Conservation (phyloP, 2,329 filamentous ascomycete species). For the Chrysoporthe cubensis region DNA sequence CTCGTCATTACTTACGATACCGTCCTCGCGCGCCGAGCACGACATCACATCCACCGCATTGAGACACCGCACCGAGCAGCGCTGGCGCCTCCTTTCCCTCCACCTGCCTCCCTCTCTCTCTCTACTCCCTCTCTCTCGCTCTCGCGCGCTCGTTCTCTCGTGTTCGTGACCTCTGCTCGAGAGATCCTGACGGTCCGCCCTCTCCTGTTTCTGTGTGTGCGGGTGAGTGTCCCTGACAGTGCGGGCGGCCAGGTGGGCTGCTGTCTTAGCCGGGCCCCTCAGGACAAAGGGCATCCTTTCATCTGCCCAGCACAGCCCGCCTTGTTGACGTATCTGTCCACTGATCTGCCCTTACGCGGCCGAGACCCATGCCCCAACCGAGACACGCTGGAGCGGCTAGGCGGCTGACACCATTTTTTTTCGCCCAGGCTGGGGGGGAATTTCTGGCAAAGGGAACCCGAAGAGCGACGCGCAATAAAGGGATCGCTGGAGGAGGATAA, state of each 20-base stretch:
- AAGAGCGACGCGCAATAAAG: conserved; percentile 29
- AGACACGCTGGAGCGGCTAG: conserved; percentile 24
- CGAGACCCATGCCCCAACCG: conserved; percentile 26
- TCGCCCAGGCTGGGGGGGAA: conserved; percentile 21
- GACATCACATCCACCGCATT: conserved; percentile 3
- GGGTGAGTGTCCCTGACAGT: conserved; percentile 20
- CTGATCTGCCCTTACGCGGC: conserved; percentile 26
- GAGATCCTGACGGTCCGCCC: not conserved
- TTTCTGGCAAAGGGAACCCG: conserved; percentile 2
- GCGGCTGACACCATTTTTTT: conserved; percentile 26
- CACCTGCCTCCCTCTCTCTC: not conserved
- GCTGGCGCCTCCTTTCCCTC: not conserved
- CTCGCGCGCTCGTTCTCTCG: not conserved
- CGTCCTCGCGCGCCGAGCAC: not conserved
- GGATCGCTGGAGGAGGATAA: conserved; percentile 33
- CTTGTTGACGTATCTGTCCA: conserved; percentile 20
- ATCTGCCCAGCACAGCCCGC: conserved; percentile 12
- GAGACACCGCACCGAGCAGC: conserved; percentile 3
- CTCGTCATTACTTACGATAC: conserved; percentile 1
- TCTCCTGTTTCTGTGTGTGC: conserved; percentile 1
- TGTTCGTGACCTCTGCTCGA: too few species aligned
- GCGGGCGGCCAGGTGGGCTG: conserved; percentile 1
- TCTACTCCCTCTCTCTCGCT: not conserved
- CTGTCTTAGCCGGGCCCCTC: not conserved
- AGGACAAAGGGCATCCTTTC: not conserved